Evolutionary conservation across 495 filamentous ascomycete species (phyloP).

Genomic region (Penicillium silybi): DNA sequence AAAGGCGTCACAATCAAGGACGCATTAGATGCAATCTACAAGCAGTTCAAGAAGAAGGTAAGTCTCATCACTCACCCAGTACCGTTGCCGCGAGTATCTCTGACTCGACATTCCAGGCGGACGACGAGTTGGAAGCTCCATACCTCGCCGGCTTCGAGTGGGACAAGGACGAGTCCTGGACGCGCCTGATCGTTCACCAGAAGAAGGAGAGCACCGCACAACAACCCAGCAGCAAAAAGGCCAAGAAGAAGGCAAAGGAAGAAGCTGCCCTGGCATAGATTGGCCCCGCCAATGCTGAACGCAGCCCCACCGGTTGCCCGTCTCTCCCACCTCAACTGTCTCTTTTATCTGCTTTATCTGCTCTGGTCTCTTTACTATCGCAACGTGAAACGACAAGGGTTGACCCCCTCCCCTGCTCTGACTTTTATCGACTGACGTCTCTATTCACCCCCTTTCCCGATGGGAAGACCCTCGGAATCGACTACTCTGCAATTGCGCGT

Average conservation of each 20-base stretch:
- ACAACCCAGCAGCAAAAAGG: slow-evolving; percentile 56
- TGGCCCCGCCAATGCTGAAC: background rate
- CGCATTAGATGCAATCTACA: slow-evolving; percentile 88
- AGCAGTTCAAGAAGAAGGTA: slow-evolving; percentile 92
- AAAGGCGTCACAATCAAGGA: slow-evolving; percentile 96
- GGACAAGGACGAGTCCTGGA: slow-evolving; percentile 82
- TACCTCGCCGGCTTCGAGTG: slow-evolving; percentile 91
- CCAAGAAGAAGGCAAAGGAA: slow-evolving; percentile 51
- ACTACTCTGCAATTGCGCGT: slow-evolving; percentile 16
- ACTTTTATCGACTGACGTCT: background rate
- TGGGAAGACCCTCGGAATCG: slow-evolving; percentile 1
- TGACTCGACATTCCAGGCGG: slow-evolving; percentile 52
- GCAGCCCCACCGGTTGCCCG: background rate
- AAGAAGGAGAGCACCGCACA: slow-evolving; percentile 59
- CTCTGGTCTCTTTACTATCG: background rate
- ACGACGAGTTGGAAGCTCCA: slow-evolving; percentile 79
- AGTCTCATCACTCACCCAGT: slow-evolving; percentile 1
- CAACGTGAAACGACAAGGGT: slow-evolving; percentile 16
- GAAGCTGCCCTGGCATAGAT: slow-evolving; percentile 28
- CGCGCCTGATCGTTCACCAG: slow-evolving; percentile 75
- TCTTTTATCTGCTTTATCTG: background rate
- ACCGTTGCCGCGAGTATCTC: slow-evolving; percentile 12
- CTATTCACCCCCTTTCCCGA: slow-evolving; percentile 6
- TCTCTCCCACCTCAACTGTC: background rate
- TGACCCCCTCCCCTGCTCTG: slow-evolving; percentile 1